Evolutionary conservation across 1,139 yeast species (phyloP).

Genomic region (Lodderomyces orthopsilosis): DNA sequence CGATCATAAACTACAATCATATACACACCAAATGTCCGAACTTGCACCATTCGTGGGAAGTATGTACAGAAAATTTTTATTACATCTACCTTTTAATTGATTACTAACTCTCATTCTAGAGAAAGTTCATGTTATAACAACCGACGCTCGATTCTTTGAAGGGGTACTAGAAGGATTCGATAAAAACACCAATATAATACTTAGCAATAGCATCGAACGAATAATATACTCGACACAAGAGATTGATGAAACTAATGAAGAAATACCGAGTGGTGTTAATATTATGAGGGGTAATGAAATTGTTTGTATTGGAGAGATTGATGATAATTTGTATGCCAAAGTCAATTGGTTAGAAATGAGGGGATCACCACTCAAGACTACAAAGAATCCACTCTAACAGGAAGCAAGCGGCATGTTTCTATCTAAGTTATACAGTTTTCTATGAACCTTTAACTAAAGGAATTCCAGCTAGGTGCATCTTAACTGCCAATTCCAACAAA

Average conservation of each 20-base stretch:
- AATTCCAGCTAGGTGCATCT: conserved; percentile 66
- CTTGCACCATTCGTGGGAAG: conserved; percentile 37
- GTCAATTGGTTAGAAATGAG: conserved; percentile 59
- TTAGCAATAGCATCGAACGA: conserved; percentile 59
- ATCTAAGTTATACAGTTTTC: not conserved
- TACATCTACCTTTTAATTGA: too few relatives aligned
- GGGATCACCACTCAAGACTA: conserved; percentile 35
- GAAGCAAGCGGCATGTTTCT: not conserved
- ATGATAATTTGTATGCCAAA: conserved; percentile 44
- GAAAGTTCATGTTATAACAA: conserved; percentile 70
- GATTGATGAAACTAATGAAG: conserved; percentile 48
- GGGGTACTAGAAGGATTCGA: conserved; percentile 83
- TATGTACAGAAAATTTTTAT: too few relatives aligned
- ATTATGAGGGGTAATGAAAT: conserved; percentile 81
- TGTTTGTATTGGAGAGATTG: conserved; percentile 73
- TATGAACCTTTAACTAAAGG: conserved; percentile 37
- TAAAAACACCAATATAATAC: conserved; percentile 69
- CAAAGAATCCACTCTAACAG: conserved; percentile 39
- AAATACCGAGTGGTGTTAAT: conserved; percentile 55
- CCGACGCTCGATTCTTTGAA: conserved; percentile 73
- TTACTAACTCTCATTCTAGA: conserved; percentile 37
- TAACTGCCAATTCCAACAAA: conserved; percentile 77
- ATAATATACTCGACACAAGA: conserved; percentile 26
- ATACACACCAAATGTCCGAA: conserved; percentile 27
- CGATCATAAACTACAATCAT: conserved; percentile 7